A percentile compares a stretch with the other conserved stretches of the same genome.
Evolutionary conservation across 177 flowering plant genomes (phyloP).

Genomic region (Vitis hybrid): DNA sequence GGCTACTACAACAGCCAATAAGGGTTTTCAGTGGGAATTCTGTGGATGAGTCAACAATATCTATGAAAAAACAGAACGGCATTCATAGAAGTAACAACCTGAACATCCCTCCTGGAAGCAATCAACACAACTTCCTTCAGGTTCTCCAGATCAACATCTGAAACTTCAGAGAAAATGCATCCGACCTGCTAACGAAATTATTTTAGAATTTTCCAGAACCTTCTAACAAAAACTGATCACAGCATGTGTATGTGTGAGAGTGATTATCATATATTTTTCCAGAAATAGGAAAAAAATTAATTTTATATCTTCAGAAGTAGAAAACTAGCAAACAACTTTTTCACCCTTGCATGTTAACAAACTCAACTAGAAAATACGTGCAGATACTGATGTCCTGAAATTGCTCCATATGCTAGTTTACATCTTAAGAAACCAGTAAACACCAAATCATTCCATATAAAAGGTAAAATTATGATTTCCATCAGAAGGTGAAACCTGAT

Average conservation of each 20-base stretch:
- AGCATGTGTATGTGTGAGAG: background rate
- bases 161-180: conserved; percentile 46
- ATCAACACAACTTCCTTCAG: conserved; percentile 46
- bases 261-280: no score
- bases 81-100: conserved; percentile 38
- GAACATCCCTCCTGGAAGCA: conserved; percentile 45
- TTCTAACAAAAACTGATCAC: background rate
- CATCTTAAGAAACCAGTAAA: background rate
- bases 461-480: background rate
- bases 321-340: no score
- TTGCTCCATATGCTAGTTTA: background rate
- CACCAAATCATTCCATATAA: background rate
- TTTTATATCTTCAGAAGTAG: no score
- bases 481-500: background rate
- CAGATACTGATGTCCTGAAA: background rate
- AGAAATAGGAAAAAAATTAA: no score
- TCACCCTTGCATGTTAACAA: background rate
- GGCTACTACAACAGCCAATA: background rate
- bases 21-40: background rate
- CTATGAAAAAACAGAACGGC: background rate
- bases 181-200: conserved; percentile 53
- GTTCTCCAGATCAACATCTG: conserved; percentile 51
- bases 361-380: background rate
- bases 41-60: background rate
- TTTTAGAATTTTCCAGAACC: background rate